Percentiles rank a stretch among this genome's conserved stretches.
phyloP scores from a whole-genome alignment of 225 moss, liverwort and hornwort genomes.

The Ulota crispa region DNA sequence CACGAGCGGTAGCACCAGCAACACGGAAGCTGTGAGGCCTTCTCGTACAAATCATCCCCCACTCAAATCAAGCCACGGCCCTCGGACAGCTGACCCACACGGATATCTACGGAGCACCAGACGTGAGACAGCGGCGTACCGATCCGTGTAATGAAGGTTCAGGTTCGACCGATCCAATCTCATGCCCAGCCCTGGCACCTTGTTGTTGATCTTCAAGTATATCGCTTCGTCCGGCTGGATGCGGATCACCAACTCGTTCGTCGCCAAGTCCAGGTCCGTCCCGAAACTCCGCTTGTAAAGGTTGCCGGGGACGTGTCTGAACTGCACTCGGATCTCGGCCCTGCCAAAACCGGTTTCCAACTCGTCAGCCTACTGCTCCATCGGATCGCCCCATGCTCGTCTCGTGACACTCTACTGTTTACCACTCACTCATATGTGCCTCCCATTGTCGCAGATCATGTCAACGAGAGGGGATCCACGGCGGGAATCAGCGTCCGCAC shows the following conservation, averaged over 20 bases:
- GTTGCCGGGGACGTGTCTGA: conserved; percentile 94
- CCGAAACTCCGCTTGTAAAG: conserved; percentile 92
- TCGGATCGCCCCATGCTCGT: background rate
- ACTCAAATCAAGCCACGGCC: background rate
- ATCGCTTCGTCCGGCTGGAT: conserved; percentile 95
- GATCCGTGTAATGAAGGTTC: conserved; percentile 78
- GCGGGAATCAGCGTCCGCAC: conserved; percentile 24
- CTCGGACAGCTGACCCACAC: background rate
- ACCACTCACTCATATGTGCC: no score
- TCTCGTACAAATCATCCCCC: background rate
- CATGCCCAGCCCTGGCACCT: conserved; percentile 91
- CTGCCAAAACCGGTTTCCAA: conserved; percentile 43
- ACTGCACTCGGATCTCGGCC: conserved; percentile 92
- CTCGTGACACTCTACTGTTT: background rate
- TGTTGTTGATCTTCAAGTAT: conserved; percentile 93
- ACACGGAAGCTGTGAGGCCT: background rate
- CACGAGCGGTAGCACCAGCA: background rate
- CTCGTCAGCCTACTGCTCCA: conserved; percentile 3
- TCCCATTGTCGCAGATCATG: background rate
- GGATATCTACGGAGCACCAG: background rate
- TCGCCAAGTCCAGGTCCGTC: conserved; percentile 88
- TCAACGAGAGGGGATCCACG: background rate
- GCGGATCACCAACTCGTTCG: conserved; percentile 89
- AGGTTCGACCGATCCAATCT: conserved; percentile 84
- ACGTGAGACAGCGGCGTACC: conserved; percentile 36